Conservation (phyloP, 2,329 filamentous ascomycete genomes). For the Aureobasidium namibiae region DNA sequence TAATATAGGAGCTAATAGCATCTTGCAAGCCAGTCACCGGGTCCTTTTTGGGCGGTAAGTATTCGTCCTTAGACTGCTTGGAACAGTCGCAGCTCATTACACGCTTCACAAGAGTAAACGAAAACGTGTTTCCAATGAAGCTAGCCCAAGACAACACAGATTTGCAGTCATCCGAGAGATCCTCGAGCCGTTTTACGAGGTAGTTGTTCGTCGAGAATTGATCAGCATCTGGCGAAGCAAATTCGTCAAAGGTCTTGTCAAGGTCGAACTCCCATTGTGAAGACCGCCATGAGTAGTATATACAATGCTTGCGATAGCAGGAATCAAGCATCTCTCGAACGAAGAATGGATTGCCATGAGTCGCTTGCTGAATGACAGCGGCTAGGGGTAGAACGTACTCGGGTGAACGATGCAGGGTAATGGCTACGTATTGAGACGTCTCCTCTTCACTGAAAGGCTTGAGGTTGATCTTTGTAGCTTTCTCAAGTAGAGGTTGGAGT, state of each 20-base stretch:
- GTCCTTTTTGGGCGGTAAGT: slow-evolving; percentile 54
- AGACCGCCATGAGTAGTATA: slow-evolving; percentile 83
- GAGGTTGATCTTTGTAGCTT: slow-evolving; percentile 59
- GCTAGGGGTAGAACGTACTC: slow-evolving; percentile 70
- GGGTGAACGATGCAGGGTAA: slow-evolving; percentile 64
- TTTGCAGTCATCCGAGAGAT: slow-evolving; percentile 65
- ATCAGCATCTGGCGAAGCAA: slow-evolving; percentile 69
- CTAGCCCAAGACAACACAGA: slow-evolving; percentile 81
- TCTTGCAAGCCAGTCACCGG: slow-evolving; percentile 72
- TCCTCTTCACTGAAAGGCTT: slow-evolving; percentile 68
- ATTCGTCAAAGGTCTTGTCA: slow-evolving; percentile 77
- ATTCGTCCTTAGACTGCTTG: slow-evolving; percentile 38
- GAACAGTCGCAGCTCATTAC: slow-evolving; percentile 69
- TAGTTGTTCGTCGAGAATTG: slow-evolving; percentile 77
- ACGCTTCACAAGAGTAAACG: slow-evolving; percentile 69
- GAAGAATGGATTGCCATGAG: slow-evolving; percentile 81
- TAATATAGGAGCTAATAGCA: slow-evolving; percentile 69
- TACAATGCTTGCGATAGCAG: slow-evolving; percentile 76
- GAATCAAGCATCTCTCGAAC: slow-evolving; percentile 84
- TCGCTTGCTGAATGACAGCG: slow-evolving; percentile 81
- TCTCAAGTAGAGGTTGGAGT: slow-evolving; percentile 33
- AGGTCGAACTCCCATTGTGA: slow-evolving; percentile 73
- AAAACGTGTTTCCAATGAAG: slow-evolving; percentile 73
- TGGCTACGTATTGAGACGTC: slow-evolving; percentile 72
- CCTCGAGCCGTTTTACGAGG: slow-evolving; percentile 66